phyloP scores from a whole-genome alignment of 257 asterid species.

The Marsdenia floribunda region DNA sequence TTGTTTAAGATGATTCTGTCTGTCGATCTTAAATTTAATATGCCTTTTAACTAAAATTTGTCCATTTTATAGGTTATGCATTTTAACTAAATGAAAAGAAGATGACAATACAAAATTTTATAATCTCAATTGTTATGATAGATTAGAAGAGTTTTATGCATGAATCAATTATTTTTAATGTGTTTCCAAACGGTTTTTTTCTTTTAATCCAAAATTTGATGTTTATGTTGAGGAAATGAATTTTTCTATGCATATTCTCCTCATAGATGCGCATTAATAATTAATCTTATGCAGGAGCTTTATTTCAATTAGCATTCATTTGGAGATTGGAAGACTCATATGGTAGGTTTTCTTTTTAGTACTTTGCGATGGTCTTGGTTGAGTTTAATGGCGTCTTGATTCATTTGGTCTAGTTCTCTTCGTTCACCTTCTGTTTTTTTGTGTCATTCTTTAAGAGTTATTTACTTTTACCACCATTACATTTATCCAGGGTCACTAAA shows the following conservation, averaged over 20 bases:
- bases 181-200: background rate
- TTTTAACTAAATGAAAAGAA: background rate
- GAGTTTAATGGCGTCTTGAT: background rate
- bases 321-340: slow-evolving; percentile 68
- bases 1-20: background rate
- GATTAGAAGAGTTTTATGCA: background rate
- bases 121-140: background rate
- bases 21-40: background rate
- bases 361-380: background rate
- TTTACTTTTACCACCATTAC: background rate
- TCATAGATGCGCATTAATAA: background rate
- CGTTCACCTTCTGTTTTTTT: background rate
- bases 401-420: background rate
- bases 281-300: slow-evolving; percentile 50
- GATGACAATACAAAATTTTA: background rate
- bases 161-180: background rate
- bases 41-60: background rate
- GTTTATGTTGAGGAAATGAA: no score
- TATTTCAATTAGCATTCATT: slow-evolving; percentile 63
- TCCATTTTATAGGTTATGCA: background rate
- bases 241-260: background rate
- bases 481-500: background rate
- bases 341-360: slow-evolving; percentile 43
- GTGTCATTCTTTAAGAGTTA: background rate
- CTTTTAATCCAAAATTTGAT: background rate